Conservation (phyloP, 2,329 filamentous ascomycete species). For the Cladosporium oxysporum region DNA sequence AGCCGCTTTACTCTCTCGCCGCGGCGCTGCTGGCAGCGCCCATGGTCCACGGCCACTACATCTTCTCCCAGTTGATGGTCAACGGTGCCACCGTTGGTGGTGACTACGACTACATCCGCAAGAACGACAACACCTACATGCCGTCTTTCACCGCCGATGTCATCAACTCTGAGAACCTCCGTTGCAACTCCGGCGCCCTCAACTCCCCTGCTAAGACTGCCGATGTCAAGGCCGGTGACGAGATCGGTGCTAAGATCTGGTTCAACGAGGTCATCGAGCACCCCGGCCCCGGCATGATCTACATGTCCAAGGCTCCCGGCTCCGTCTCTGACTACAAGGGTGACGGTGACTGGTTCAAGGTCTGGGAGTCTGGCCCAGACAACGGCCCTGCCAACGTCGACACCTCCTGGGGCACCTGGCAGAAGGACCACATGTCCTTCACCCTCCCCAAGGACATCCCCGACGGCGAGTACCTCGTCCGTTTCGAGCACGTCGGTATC, state of each 20-base stretch:
- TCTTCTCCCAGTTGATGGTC: conserved; percentile 27
- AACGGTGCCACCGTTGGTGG: conserved; percentile 22
- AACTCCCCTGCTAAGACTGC: conserved; percentile 21
- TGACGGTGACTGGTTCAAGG: conserved; percentile 28
- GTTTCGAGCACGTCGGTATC: conserved; percentile 26
- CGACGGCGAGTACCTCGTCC: conserved; percentile 26
- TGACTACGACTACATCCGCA: conserved; percentile 27
- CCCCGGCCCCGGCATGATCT: conserved; percentile 25
- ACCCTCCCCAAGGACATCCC: conserved; percentile 23
- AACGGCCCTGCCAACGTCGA: conserved; percentile 21
- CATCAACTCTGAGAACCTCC: conserved; percentile 17
- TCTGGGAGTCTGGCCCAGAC: conserved; percentile 22
- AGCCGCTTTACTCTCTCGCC: conserved; percentile 18
- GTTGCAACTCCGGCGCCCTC: conserved; percentile 24
- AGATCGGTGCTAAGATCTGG: conserved; percentile 24
- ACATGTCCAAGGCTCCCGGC: conserved; percentile 26
- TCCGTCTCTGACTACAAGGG: conserved; percentile 24
- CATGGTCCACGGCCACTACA: conserved; percentile 24
- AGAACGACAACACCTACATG: conserved; percentile 26
- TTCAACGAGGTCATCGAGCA: conserved; percentile 26
- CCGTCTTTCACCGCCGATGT: conserved; percentile 24
- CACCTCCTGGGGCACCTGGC: conserved; percentile 22
- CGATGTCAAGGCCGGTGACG: conserved; percentile 26
- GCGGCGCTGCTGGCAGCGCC: conserved; percentile 22
- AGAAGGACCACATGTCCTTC: conserved; percentile 24